A percentile compares a stretch with the other conserved stretches of the same genome.
These are phyloP conservation scores for Salix udensis DNA, from an alignment of 345 rosid genomes.

Conservation along the genomic window DNA sequence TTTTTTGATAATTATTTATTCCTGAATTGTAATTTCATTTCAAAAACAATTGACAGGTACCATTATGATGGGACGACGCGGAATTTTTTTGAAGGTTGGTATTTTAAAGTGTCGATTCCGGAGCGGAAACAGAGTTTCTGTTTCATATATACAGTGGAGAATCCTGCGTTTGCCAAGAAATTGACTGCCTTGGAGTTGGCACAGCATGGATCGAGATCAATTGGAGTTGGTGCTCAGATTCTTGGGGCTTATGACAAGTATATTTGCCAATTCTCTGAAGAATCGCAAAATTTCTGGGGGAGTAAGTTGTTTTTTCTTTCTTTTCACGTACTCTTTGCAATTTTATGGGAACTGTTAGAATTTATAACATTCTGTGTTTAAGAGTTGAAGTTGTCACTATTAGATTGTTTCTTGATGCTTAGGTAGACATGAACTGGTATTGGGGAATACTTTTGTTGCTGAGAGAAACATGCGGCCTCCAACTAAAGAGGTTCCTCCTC, in stretches of 20 bases:
- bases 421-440: conserved; percentile 78
- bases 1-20: background rate
- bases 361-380: background rate
- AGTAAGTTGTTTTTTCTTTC: conserved; percentile 37
- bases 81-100: conserved; percentile 91
- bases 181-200: conserved; percentile 48
- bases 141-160: conserved; percentile 87
- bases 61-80: conserved; percentile 81
- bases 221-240: conserved; percentile 92
- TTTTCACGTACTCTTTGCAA: background rate
- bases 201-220: conserved; percentile 63
- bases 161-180: conserved; percentile 59
- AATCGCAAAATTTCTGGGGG: conserved; percentile 89
- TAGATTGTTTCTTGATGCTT: conserved; percentile 28
- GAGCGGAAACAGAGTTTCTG: conserved; percentile 82
- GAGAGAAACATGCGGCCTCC: conserved; percentile 56
- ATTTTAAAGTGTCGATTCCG: conserved; percentile 85
- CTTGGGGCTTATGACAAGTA: conserved; percentile 88
- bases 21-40: background rate
- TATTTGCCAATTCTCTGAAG: conserved; percentile 60
- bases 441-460: conserved; percentile 76
- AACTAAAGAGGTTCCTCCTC: conserved; percentile 71
- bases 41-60: conserved; percentile 41
- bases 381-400: background rate
- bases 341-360: background rate